A percentile compares a stretch with the other conserved stretches of the same genome.
These are phyloP conservation scores for Pseudozyma flocculosa DNA, from an alignment of 1,284 basidiomycete species.

Conservation along the genomic window DNA sequence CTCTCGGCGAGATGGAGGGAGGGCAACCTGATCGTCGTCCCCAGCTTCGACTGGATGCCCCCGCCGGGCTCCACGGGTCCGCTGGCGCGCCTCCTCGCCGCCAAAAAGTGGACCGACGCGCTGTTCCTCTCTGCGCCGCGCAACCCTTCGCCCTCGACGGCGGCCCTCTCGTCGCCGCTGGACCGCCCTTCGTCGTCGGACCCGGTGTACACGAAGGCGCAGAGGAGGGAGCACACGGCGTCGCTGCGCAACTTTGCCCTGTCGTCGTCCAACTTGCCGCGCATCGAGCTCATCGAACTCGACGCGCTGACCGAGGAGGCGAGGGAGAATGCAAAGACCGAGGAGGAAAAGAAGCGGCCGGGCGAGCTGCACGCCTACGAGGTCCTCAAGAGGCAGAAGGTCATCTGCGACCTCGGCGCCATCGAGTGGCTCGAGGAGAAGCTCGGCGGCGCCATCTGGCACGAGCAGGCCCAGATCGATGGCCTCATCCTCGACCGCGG, in stretches of 20 bases:
- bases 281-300: conserved; percentile 47
- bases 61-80: conserved; percentile 47
- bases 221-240: conserved; percentile 36
- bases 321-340: conserved; percentile 31
- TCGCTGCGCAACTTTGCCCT: conserved; percentile 44
- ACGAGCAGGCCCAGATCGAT: conserved; percentile 28
- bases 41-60: conserved; percentile 61
- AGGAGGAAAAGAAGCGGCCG: conserved; percentile 51
- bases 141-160: conserved; percentile 25
- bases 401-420: conserved; percentile 56
- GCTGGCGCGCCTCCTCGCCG: conserved; percentile 38
- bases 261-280: conserved; percentile 47
- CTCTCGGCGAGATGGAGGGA: conserved; percentile 78
- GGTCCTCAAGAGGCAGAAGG: conserved; percentile 45
- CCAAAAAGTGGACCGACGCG: conserved; percentile 48
- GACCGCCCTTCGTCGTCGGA: conserved; percentile 44
- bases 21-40: conserved; percentile 72
- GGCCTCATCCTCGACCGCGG: neutral
- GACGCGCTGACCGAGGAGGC: conserved; percentile 44
- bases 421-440: conserved; percentile 58
- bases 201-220: conserved; percentile 42
- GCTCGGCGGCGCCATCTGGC: conserved; percentile 52
- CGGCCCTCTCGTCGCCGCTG: conserved; percentile 9
- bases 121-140: conserved; percentile 55
- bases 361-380: conserved; percentile 57